These are phyloP conservation scores for Citrullus colocynthis DNA, from an alignment of 306 rosid genomes.

Conservation along the genomic window DNA sequence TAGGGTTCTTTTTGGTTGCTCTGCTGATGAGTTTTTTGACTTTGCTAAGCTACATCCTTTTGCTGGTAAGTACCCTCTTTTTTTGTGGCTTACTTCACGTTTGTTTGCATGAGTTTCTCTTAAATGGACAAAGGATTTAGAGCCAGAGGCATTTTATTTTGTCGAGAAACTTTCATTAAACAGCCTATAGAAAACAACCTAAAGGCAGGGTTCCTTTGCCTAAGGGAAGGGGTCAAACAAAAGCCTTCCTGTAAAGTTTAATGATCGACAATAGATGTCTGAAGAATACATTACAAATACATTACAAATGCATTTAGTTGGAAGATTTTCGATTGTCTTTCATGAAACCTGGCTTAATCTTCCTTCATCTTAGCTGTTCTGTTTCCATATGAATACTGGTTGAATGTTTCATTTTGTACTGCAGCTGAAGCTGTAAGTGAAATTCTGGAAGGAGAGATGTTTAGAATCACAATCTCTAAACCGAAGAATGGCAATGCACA, in stretches of 20 bases:
- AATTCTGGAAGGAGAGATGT: constrained; percentile 61
- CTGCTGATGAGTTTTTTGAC: constrained; percentile 59
- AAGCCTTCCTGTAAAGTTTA: background rate
- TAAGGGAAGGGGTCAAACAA: background rate
- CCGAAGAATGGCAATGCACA: constrained; percentile 45
- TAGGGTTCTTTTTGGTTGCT: constrained; percentile 57
- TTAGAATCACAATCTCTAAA: constrained; percentile 38
- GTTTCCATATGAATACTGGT: background rate
- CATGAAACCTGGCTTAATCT: background rate
- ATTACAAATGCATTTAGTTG: background rate
- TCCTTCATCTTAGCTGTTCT: background rate
- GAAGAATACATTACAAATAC: background rate
- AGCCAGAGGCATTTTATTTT: background rate
- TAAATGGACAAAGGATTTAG: background rate
- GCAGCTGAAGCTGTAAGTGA: constrained; percentile 28
- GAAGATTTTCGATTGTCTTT: background rate
- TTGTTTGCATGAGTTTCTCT: background rate
- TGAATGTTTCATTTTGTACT: background rate
- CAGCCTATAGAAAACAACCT: background rate
- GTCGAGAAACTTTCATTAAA: background rate
- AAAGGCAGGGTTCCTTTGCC: background rate
- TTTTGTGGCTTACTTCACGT: background rate
- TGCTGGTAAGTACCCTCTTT: constrained; percentile 23
- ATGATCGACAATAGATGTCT: background rate
- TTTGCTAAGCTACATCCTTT: constrained; percentile 62